These are phyloP conservation scores for Darksidea phi DNA, from an alignment of 495 filamentous ascomycete species.

Conservation along the genomic window DNA sequence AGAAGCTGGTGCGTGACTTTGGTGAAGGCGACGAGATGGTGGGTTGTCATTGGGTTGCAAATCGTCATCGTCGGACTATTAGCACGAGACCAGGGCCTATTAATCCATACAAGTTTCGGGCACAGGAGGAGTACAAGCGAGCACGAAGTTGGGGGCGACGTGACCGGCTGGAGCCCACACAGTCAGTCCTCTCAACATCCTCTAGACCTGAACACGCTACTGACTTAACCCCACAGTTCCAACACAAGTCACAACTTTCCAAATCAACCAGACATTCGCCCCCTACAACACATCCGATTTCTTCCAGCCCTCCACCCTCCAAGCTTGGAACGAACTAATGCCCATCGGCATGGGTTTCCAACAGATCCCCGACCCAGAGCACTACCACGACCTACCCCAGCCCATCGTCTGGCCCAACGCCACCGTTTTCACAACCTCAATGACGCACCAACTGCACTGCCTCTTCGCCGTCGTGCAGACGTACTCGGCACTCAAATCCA, in stretches of 20 bases:
- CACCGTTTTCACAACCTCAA: conserved; percentile 51
- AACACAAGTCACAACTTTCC: conserved; percentile 47
- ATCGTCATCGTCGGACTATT: conserved; percentile 22
- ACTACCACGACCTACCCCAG: conserved; percentile 49
- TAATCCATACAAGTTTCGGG: background rate
- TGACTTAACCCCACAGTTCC: conserved; percentile 38
- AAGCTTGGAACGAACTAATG: conserved; percentile 49
- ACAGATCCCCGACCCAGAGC: conserved; percentile 47
- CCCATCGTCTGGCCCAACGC: conserved; percentile 51
- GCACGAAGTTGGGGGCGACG: conserved; percentile 20
- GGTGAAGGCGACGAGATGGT: conserved; percentile 21
- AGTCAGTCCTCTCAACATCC: background rate
- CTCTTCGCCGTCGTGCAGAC: conserved; percentile 50
- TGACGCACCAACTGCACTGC: conserved; percentile 51
- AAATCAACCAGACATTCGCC: conserved; percentile 48
- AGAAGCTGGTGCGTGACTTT: conserved; percentile 16
- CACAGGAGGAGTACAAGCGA: conserved; percentile 5
- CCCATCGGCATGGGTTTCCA: conserved; percentile 52
- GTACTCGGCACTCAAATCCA: conserved; percentile 47
- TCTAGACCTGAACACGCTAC: background rate
- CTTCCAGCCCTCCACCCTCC: conserved; percentile 47
- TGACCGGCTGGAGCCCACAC: conserved; percentile 22
- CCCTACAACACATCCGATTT: conserved; percentile 50
- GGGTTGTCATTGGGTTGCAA: conserved; percentile 21
- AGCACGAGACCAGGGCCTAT: conserved; percentile 20